phyloP scores from a whole-genome alignment of 1,284 basidiomycete species.

The Fomes fomentarius region DNA sequence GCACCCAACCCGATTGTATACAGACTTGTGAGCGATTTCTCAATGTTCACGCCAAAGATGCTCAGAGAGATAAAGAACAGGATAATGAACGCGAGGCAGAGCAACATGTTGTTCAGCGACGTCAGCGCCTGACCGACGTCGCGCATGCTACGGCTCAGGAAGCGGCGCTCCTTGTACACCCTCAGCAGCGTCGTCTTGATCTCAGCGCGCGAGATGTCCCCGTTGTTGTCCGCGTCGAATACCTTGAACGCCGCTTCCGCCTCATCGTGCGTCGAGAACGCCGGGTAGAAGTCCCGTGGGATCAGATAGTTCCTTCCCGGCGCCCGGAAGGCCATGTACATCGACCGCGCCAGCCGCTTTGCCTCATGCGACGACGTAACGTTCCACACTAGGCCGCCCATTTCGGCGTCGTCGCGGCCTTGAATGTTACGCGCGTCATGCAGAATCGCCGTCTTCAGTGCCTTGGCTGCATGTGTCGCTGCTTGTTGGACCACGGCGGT shows the following conservation, averaged over 20 bases:
- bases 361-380: constrained; percentile 63
- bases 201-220: constrained; percentile 78
- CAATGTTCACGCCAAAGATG: constrained; percentile 68
- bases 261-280: constrained; percentile 58
- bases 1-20: constrained; percentile 70
- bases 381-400: constrained; percentile 50
- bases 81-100: constrained; percentile 63
- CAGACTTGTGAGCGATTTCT: constrained; percentile 64
- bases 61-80: constrained; percentile 75
- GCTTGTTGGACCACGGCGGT: constrained; percentile 24
- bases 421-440: constrained; percentile 76
- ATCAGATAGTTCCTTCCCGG: constrained; percentile 62
- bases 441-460: constrained; percentile 65
- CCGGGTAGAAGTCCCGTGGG: constrained; percentile 71
- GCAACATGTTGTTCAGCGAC: constrained; percentile 63
- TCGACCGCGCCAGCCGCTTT: constrained; percentile 73
- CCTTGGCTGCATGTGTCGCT: constrained; percentile 62
- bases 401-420: constrained; percentile 46
- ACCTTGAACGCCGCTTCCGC: constrained; percentile 73
- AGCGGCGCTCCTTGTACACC: constrained; percentile 78
- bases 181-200: constrained; percentile 73
- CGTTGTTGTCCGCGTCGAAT: constrained; percentile 78
- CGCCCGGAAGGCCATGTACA: constrained; percentile 67
- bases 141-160: constrained; percentile 71
- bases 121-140: constrained; percentile 68